A percentile compares a stretch with the other conserved stretches of the same genome.
Conservation (phyloP, 495 filamentous ascomycete genomes). For the Podospora pseudoanserina region DNA sequence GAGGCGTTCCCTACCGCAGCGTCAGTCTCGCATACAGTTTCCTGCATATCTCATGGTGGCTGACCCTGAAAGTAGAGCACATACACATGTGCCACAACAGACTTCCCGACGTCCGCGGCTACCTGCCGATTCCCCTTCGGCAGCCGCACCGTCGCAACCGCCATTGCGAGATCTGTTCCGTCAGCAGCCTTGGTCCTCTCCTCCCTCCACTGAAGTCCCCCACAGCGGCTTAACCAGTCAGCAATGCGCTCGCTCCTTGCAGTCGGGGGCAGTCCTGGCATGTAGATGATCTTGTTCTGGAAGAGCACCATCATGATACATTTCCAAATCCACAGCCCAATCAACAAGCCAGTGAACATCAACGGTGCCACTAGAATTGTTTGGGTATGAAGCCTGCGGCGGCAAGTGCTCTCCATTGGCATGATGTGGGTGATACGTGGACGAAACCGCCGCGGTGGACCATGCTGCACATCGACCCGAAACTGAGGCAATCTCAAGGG, state of each 20-base stretch:
- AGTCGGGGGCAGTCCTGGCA: conserved; percentile 66
- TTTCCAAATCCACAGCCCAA: conserved; percentile 73
- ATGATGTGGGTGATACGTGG: not conserved
- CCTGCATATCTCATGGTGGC: conserved; percentile 6
- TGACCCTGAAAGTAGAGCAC: conserved; percentile 60
- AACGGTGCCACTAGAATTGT: conserved; percentile 58
- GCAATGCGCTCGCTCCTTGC: conserved; percentile 55
- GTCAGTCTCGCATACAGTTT: conserved; percentile 27
- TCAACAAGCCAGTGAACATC: conserved; percentile 62
- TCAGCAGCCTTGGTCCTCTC: conserved; percentile 52
- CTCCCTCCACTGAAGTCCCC: conserved; percentile 61
- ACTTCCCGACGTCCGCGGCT: not conserved
- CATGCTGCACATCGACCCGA: conserved; percentile 14
- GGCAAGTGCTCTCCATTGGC: not conserved
- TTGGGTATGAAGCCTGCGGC: conserved; percentile 46
- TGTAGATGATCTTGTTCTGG: conserved; percentile 83
- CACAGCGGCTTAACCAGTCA: conserved; percentile 55
- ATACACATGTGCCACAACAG: conserved; percentile 33
- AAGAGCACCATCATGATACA: conserved; percentile 75
- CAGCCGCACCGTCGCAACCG: conserved; percentile 44
- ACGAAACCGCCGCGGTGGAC: not conserved
- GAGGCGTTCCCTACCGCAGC: conserved; percentile 55
- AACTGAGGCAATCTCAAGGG: conserved; percentile 10
- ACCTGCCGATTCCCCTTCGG: conserved; percentile 1
- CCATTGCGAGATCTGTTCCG: conserved; percentile 57